Percentiles rank a stretch among this genome's conserved stretches.
These are phyloP conservation scores for Acanthochlamys bracteata DNA, from an alignment of 106 monocot genomes.

Conservation along the genomic window DNA sequence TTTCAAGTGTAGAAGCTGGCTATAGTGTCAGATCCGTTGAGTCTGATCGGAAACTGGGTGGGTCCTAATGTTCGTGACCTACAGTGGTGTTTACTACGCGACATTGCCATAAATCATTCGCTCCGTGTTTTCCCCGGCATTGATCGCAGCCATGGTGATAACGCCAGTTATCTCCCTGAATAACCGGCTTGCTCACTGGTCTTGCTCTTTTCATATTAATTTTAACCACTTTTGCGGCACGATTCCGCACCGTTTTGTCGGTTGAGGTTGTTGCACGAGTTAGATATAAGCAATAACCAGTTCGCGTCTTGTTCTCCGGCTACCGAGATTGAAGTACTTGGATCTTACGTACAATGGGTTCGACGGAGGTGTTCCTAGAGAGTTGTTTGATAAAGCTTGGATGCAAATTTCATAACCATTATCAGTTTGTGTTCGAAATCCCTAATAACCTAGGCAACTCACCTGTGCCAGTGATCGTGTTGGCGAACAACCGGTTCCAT, in stretches of 20 bases:
- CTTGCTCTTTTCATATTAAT: conserved; percentile 77
- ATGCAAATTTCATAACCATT: conserved; percentile 58
- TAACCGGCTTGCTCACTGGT: conserved; percentile 55
- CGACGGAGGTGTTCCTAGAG: conserved; percentile 40
- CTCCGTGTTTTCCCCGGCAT: conserved; percentile 61
- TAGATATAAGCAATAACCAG: conserved; percentile 83
- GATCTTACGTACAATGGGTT: conserved; percentile 79
- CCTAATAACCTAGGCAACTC: neutral
- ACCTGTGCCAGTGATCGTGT: neutral
- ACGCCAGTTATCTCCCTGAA: conserved; percentile 69
- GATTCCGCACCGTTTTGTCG: conserved; percentile 33
- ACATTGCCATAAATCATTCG: conserved; percentile 25
- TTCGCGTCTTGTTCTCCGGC: conserved; percentile 54
- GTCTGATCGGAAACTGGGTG: conserved; percentile 53
- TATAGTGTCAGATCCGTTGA: conserved; percentile 65
- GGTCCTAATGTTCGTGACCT: conserved; percentile 63
- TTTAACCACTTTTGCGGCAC: conserved; percentile 84
- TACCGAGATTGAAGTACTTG: conserved; percentile 43
- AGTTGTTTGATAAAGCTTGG: conserved; percentile 34
- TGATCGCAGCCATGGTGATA: conserved; percentile 83
- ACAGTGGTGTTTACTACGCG: conserved; percentile 67
- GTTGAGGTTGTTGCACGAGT: conserved; percentile 45
- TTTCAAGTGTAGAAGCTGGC: conserved; percentile 71
- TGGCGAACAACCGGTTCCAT: neutral
- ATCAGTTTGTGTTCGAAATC: conserved; percentile 17